Conservation (phyloP, 208 protist genomes). For the Trypanosoma theileri region DNA sequence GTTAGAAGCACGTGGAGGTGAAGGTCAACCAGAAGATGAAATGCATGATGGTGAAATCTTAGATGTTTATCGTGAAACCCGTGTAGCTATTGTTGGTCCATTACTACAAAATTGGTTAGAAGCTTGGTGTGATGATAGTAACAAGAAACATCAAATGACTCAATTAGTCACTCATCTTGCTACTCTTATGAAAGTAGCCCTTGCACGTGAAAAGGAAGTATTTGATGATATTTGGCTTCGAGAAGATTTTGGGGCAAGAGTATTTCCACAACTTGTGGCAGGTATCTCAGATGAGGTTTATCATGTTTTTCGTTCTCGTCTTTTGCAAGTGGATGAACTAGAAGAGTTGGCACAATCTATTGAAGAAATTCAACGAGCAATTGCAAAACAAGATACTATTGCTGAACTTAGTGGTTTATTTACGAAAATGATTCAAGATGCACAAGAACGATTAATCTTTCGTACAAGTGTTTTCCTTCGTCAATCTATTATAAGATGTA, state of each 20-base stretch:
- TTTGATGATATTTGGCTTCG: constrained; percentile 75
- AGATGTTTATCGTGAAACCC: constrained; percentile 59
- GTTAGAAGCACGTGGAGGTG: constrained; percentile 49
- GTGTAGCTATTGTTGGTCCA: constrained; percentile 64
- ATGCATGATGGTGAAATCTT: constrained; percentile 51
- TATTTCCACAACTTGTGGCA: constrained; percentile 58
- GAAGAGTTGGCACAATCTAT: constrained; percentile 70
- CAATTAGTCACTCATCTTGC: constrained; percentile 56
- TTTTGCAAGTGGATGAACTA: constrained; percentile 78
- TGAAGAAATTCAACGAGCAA: constrained; percentile 63
- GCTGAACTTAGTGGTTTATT: constrained; percentile 56
- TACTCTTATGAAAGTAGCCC: constrained; percentile 52
- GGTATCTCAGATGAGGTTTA: constrained; percentile 75
- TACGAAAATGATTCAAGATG: constrained; percentile 82
- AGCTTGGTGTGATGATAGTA: constrained; percentile 8
- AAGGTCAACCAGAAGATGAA: constrained; percentile 36
- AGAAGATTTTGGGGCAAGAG: constrained; percentile 56
- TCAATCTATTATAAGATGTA: constrained; percentile 46
- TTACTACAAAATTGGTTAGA: constrained; percentile 65
- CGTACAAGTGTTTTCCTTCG: constrained; percentile 76
- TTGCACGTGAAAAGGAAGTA: constrained; percentile 53
- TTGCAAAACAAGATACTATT: constrained; percentile 32
- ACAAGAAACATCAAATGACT: constrained; percentile 35
- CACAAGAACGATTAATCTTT: constrained; percentile 85
- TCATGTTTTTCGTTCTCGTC: constrained; percentile 73